These are phyloP conservation scores for Fabrea salina DNA, from an alignment of 169 alveolate species.

Conservation along the genomic window DNA sequence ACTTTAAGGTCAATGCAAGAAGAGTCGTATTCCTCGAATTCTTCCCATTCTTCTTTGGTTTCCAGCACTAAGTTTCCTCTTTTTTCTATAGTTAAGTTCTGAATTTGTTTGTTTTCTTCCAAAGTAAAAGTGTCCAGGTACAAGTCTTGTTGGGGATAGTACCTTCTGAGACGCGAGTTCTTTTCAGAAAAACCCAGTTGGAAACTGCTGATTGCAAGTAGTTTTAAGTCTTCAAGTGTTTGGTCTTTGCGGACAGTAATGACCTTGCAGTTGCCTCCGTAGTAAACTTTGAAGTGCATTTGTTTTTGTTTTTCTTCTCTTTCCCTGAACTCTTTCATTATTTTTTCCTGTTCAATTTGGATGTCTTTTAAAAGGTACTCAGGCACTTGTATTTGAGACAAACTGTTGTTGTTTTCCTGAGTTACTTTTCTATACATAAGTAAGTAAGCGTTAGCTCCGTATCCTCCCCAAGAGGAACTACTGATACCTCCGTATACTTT, in stretches of 20 bases:
- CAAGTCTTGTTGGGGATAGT: neutral
- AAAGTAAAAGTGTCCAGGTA: neutral
- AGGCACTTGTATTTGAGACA: neutral
- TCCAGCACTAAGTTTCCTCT: neutral
- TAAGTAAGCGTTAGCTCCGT: slow-evolving; percentile 28
- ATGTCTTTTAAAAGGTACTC: neutral
- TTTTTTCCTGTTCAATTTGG: neutral
- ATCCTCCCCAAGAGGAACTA: slow-evolving; percentile 17
- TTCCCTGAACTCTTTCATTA: neutral
- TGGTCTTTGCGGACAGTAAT: neutral
- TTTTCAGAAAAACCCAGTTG: neutral
- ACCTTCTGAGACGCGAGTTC: neutral
- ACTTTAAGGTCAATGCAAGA: slow-evolving; percentile 9
- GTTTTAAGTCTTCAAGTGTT: slow-evolving; percentile 1
- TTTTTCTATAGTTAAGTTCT: neutral
- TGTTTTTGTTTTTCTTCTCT: neutral
- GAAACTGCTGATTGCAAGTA: neutral
- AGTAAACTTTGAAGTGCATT: neutral
- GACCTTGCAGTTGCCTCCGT: neutral
- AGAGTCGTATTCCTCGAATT: slow-evolving; percentile 7
- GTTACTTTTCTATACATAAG: slow-evolving; percentile 30
- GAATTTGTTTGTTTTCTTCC: neutral
- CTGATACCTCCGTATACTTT: slow-evolving; percentile 35
- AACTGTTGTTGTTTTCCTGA: neutral
- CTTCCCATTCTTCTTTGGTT: slow-evolving; percentile 2